These are phyloP conservation scores for Neofusicoccum ribis DNA, from an alignment of 2,329 filamentous ascomycete species.

Conservation along the genomic window DNA sequence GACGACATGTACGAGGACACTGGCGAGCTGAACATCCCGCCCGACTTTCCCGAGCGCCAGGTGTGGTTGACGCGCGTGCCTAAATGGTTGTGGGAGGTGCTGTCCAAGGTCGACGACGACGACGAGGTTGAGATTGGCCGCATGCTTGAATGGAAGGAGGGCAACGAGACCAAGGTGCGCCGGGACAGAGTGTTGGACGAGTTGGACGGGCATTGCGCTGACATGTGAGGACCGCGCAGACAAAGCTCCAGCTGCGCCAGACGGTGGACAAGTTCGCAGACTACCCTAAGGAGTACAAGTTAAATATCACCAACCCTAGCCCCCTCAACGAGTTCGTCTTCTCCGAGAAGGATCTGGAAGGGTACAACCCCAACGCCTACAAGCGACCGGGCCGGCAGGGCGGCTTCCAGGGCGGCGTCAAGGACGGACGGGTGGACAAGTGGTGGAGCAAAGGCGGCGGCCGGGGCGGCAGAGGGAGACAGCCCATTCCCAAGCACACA, in stretches of 20 bases:
- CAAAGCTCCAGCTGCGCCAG: slow-evolving; percentile 21
- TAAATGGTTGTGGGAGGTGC: slow-evolving; percentile 39
- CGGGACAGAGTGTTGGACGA: background rate
- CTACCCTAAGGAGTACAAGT: slow-evolving; percentile 85
- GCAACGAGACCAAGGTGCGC: slow-evolving; percentile 16
- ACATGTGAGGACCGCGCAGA: slow-evolving; percentile 5
- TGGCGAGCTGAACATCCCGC: slow-evolving; percentile 42
- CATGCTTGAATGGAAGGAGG: slow-evolving; percentile 22
- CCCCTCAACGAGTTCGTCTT: slow-evolving; percentile 89
- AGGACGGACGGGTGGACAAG: slow-evolving; percentile 14
- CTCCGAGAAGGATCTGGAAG: slow-evolving; percentile 87
- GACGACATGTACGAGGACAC: slow-evolving; percentile 47
- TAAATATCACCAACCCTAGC: slow-evolving; percentile 66
- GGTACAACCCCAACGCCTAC: slow-evolving; percentile 55
- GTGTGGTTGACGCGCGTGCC: slow-evolving; percentile 42
- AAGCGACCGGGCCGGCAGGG: slow-evolving; percentile 27
- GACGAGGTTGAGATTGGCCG: slow-evolving; percentile 42
- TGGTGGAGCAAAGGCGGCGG: background rate
- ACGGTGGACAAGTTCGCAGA: background rate
- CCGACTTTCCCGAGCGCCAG: slow-evolving; percentile 22
- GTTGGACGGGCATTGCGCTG: background rate
- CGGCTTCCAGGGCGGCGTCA: slow-evolving; percentile 16
- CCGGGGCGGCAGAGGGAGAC: background rate
- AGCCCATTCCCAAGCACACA: slow-evolving; percentile 32
- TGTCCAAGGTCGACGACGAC: slow-evolving; percentile 37